Evolutionary conservation across 108 stramenopile genomes (phyloP), one percentile per base, ranked within the genome.

Genomic region (Asterionellopsis glacialis): DNA sequence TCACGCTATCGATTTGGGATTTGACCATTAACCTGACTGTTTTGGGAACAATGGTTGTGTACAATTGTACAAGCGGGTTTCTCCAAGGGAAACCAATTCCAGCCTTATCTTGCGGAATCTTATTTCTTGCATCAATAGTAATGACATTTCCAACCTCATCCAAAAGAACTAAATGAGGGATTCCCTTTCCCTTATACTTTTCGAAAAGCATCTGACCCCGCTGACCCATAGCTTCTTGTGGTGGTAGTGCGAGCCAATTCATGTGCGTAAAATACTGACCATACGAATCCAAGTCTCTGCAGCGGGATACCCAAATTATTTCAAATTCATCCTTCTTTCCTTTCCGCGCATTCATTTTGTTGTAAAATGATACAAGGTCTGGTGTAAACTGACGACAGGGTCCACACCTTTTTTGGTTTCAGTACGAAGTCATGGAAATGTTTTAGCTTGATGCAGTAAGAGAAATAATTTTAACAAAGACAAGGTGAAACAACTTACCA

Each of bases 341-440:
- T 26, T 83, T 62, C 11, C 82, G 74, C 13, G 66, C 66, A 62
- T 95, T 95, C 71, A 94, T 88, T 45, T 83, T 84, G 19, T 92
- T 57, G 63, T 94, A 94, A 63, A 94, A 96, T 22, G 68, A 74
- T 25, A 85, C 87, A 9, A 96, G 70, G 28, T 94, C 88, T 3
- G 95, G 95, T 41, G 95, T 96, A 61, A 96, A 96, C 59, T 95
- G 80, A 26, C 85, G 64, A 61, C 94, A 95, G n/a, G 95, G 91
- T 18, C 87, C 83, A 44, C 83, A 86, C 85, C 82, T 78, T 28
- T 33, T 33, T 5, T 5, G 7, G 7, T 33, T 7, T n/a, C n/a
- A n/a, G 52, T 14, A 49, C 11, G 11, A 40, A 27, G 19, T 41
- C 4, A n/a, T 45, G 27, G 48, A 2, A 63, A 33, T 27, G 9